Evolutionary conservation across 2,329 filamentous ascomycete species (phyloP).

Genomic region (Monosporascus sp.): DNA sequence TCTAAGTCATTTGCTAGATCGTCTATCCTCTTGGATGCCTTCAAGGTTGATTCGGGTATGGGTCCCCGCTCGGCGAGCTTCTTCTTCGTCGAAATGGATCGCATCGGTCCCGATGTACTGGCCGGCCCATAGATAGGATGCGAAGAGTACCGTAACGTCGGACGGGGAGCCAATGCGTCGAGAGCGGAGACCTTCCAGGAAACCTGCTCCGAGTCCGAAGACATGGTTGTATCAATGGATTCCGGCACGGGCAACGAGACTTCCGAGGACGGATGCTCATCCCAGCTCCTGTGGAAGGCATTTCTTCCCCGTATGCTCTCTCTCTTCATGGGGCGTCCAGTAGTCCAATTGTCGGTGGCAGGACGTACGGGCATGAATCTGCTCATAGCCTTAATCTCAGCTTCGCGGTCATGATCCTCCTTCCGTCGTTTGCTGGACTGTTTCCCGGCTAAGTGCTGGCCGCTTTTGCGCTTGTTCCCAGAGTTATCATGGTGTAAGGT

Average conservation of each 20-base stretch:
- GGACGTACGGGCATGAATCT: conserved; percentile 61
- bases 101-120: conserved; percentile 38
- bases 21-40: conserved; percentile 58
- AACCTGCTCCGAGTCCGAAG: conserved; percentile 66
- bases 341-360: conserved; percentile 52
- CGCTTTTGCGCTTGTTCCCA: conserved; percentile 51
- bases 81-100: conserved; percentile 47
- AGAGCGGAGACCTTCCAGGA: conserved; percentile 78
- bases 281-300: conserved; percentile 46
- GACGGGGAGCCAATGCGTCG: conserved; percentile 77
- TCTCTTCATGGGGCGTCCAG: conserved; percentile 54
- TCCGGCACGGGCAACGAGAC: conserved; percentile 69
- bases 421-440: conserved; percentile 74
- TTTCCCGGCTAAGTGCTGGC: conserved; percentile 56
- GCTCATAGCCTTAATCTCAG: conserved; percentile 83
- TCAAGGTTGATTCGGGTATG: conserved; percentile 57
- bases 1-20: conserved; percentile 80
- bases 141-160: conserved; percentile 71
- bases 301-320: conserved; percentile 63
- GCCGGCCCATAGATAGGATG: conserved; percentile 53
- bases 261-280: conserved; percentile 58
- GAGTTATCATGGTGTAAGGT: conserved; percentile 49
- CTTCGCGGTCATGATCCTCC: conserved; percentile 72
- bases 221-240: conserved; percentile 72
- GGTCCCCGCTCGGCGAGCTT: conserved; percentile 44